Evolutionary conservation across 106 monocot species (phyloP).

Genomic region (Dendrobium officinale): DNA sequence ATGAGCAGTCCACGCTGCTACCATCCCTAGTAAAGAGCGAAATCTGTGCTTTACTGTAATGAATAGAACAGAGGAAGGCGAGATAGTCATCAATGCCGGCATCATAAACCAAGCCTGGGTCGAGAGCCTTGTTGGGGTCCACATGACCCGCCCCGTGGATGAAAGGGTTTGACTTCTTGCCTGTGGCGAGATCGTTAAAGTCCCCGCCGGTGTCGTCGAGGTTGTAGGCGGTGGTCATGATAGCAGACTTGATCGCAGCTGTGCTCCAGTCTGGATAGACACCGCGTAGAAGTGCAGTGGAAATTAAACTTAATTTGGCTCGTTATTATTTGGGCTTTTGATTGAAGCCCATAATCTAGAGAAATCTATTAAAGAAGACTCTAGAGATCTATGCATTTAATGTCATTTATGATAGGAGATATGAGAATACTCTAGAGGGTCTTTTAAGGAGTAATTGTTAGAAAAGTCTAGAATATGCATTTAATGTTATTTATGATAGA

Average conservation of each 20-base stretch:
- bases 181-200: slow-evolving; percentile 22
- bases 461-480: too few relatives aligned
- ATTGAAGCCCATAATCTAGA: too few relatives aligned
- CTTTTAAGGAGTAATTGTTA: too few relatives aligned
- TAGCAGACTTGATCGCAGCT: slow-evolving; percentile 24
- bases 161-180: background rate
- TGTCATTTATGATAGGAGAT: too few relatives aligned
- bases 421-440: too few relatives aligned
- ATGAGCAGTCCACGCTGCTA: slow-evolving; percentile 12
- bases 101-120: slow-evolving; percentile 31
- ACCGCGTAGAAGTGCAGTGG: slow-evolving; percentile 30
- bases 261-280: slow-evolving; percentile 34
- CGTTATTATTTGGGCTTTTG: too few relatives aligned
- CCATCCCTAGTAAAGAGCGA: slow-evolving; percentile 31
- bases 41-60: slow-evolving; percentile 40
- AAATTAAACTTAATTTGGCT: too few relatives aligned
- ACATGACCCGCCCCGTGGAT: slow-evolving; percentile 27
- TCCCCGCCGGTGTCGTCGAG: slow-evolving; percentile 21
- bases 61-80: slow-evolving; percentile 24
- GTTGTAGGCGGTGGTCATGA: slow-evolving; percentile 36
- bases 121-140: slow-evolving; percentile 23
- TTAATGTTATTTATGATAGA: too few relatives aligned
- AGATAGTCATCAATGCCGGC: slow-evolving; percentile 25
- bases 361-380: too few relatives aligned
- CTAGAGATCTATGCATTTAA: too few relatives aligned